Base-by-base conservation (phyloP, 2,329 filamentous ascomycete species). In the Fusarium decemcellulare region DNA sequence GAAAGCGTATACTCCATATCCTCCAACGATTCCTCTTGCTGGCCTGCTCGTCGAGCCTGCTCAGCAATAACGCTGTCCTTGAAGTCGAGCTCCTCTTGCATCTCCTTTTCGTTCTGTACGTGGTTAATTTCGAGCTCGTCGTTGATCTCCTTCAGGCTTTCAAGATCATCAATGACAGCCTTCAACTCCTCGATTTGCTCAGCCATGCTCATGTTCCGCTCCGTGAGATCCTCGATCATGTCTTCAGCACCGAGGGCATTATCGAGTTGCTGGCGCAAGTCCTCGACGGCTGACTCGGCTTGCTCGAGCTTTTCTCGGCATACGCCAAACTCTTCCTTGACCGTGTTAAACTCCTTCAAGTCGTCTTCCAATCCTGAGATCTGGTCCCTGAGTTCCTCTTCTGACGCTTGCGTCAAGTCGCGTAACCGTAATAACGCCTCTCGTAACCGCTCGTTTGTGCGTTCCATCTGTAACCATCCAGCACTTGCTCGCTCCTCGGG, bases 51-150 rank as follows among this genome's bases (percentile, higher is more conserved):
- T 61, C 92, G 90, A 36, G 87, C 86, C 75, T 97, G 92, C 76
- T 98, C 95, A n/a, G 89, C 86, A 68, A 98, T 92, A 64, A 97
- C 83, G 58, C 87, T 88, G 69, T 98, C 95, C 78, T 93, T 93
- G 81, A 94, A 92, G 77, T 98, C 95, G 59, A 98, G 88, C 74
- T 98, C 95, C 73, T 97, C 93, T 78, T 97, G 94, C 80, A 99
- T 88, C 77, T 98, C 95, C 79, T 95, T 97, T 78, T 97, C 93
- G 37, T 94, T 93, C 76, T 98, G 94, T 5, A 96, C 89, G 76
- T 98, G 95, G 76, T 97, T 97, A 73, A 93, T 88, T 78, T 98
- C 95, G 5, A 99, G 89, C 80, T 99, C 96, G 75, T 98, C 95
- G 73, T 94, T 97, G 72, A 98, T 90, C 77, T 99, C 95, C 77